Evolutionary conservation across 805 yeast species (phyloP).

Genomic region (Yarrowia sp.): DNA sequence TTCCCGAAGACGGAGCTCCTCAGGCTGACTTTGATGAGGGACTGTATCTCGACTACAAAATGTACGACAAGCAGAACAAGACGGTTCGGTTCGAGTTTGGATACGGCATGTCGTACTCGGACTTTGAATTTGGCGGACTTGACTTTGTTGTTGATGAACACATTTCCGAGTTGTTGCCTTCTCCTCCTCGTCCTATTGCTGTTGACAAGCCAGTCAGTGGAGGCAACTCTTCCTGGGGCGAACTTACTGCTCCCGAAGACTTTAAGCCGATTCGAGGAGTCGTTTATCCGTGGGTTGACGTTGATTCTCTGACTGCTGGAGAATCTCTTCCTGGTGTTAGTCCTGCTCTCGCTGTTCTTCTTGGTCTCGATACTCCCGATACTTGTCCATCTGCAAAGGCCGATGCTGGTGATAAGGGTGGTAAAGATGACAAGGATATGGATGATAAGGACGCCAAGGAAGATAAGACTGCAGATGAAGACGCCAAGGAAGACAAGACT

Average conservation of each 20-base stretch:
- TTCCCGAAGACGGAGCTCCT: conserved; percentile 40
- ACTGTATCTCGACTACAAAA: conserved; percentile 53
- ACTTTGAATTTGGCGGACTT: conserved; percentile 39
- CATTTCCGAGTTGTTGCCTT: conserved; percentile 45
- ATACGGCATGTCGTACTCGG: conserved; percentile 55
- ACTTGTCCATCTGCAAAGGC: background rate
- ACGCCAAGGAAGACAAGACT: background rate
- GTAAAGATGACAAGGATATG: too few species aligned
- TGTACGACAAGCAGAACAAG: conserved; percentile 53
- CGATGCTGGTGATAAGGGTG: too few species aligned
- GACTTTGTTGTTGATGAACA: conserved; percentile 43
- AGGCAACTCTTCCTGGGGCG: background rate
- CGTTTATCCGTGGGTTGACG: conserved; percentile 49
- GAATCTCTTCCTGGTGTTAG: background rate
- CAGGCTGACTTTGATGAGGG: conserved; percentile 41
- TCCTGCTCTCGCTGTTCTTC: background rate
- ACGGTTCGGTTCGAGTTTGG: conserved; percentile 63
- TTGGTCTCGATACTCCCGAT: background rate
- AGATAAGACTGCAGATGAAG: background rate
- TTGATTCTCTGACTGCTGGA: background rate
- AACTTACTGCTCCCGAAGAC: background rate
- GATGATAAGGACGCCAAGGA: background rate
- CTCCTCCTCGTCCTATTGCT: conserved; percentile 33
- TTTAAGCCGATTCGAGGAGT: conserved; percentile 37
- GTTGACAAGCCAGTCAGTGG: background rate